Evolutionary conservation across 345 rosid genomes (phyloP), one percentile per base, ranked within the genome.

Genomic region (Eucalyptus rudis): DNA sequence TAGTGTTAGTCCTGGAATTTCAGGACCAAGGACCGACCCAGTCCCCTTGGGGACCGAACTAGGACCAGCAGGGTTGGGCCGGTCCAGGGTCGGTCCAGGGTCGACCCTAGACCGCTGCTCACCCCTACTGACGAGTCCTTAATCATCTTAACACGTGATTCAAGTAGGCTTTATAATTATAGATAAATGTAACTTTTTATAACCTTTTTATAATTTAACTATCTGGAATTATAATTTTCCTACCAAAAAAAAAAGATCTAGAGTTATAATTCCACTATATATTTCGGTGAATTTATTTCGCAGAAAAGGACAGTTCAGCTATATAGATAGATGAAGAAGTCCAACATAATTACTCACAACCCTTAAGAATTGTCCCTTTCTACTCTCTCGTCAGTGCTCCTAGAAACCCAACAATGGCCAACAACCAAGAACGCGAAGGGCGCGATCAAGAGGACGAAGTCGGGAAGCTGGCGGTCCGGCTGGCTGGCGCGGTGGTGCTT

Each of bases 391-490:
- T 71, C 81, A 17, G 25, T 36, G 45, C 45, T 20, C 25, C 2
- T 13, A 20, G 25, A 19, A 17, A 19, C 81, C 81, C 81, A 36
- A 5, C 44, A 20, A 36, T 71, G 81, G 45, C 81, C 81, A 3
- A 36, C 27, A 36, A 10, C 81, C 81, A 71, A 36, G 81, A 36
- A 19, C 27, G 14, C 45, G 25, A 36, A 19, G 81, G 13, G 22
- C 81, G 45, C 27, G 81, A 71, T 36, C 45, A 31, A 56, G 94
- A 93, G 43, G 90, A 90, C 31, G 91, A 93, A 88, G 66, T 89
- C 8, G 93, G 94, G 54, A 93, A 88, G 89, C 90, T 87, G 86
- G 94, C 93, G 47, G 59, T 90, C 4, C 76, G 90, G 54, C 49
- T 93, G 45, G 92, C 93, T 29, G 88, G 87, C 25, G 90, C 91